These are phyloP conservation scores for Termitomyces sp. DNA, from an alignment of 768 basidiomycete species.

Conservation along the genomic window DNA sequence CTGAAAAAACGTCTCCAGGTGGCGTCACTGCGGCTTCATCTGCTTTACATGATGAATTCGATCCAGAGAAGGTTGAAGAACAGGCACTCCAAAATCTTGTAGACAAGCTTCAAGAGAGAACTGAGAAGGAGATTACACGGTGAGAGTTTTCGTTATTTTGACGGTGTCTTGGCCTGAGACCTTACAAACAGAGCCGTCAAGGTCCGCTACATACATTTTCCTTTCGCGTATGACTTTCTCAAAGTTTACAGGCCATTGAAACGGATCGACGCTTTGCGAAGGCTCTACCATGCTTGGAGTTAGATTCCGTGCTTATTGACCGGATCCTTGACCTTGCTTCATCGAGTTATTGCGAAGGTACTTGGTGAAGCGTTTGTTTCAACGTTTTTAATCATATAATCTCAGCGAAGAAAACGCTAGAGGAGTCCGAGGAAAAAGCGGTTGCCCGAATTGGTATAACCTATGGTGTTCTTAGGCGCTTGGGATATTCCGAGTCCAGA, in stretches of 20 bases:
- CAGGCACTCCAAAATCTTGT: slow-evolving; percentile 65
- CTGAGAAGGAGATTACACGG: slow-evolving; percentile 81
- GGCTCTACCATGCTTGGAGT: slow-evolving; percentile 53
- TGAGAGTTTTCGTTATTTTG: slow-evolving; percentile 19
- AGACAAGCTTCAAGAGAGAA: slow-evolving; percentile 82
- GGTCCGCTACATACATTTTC: slow-evolving; percentile 16
- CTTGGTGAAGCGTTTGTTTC: background rate
- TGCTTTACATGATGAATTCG: slow-evolving; percentile 22
- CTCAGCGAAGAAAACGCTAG: slow-evolving; percentile 31
- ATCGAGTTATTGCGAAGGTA: slow-evolving; percentile 30
- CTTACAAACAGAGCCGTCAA: slow-evolving; percentile 27
- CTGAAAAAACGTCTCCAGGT: background rate
- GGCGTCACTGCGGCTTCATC: slow-evolving; percentile 3
- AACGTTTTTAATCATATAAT: slow-evolving; percentile 9
- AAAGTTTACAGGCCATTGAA: slow-evolving; percentile 59
- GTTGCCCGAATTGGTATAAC: slow-evolving; percentile 69
- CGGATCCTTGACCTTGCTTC: slow-evolving; percentile 52
- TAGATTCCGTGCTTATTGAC: slow-evolving; percentile 55
- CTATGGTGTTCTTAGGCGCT: slow-evolving; percentile 72
- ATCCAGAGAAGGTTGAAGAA: slow-evolving; percentile 41
- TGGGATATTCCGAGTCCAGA: slow-evolving; percentile 68
- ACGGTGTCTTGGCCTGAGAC: background rate
- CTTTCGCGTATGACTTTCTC: background rate
- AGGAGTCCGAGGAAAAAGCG: slow-evolving; percentile 67
- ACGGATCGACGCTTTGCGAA: slow-evolving; percentile 73